Evolutionary conservation across 225 moss, liverwort and hornwort species (phyloP).

Genomic region (Pseudoscleropodium purum): DNA sequence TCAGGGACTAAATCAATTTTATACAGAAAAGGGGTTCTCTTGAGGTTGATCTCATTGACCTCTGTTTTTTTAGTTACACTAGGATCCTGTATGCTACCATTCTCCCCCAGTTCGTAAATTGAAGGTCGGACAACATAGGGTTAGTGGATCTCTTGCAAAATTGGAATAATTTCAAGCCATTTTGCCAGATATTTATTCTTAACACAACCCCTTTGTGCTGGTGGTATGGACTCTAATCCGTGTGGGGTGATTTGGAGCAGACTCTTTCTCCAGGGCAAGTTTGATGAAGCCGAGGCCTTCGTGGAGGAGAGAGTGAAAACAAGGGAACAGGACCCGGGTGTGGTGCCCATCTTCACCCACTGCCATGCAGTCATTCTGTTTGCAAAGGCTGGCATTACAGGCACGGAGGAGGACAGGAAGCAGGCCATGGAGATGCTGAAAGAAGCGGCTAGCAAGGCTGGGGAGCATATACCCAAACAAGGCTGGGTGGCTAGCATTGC

Average conservation of each 20-base stretch:
- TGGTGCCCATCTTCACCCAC: constrained; percentile 88
- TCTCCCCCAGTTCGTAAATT: background rate
- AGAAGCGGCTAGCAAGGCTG: constrained; percentile 64
- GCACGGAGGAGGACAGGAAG: constrained; percentile 84
- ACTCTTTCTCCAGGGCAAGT: constrained; percentile 82
- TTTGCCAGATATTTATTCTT: background rate
- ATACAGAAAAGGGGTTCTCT: background rate
- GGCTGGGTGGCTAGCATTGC: constrained; percentile 86
- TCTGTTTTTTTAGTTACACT: background rate
- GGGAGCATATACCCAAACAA: constrained; percentile 82
- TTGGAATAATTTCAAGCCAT: background rate
- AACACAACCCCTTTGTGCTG: background rate
- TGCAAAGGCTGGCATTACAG: constrained; percentile 87
- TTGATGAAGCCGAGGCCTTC: constrained; percentile 83
- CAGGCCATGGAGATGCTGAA: constrained; percentile 77
- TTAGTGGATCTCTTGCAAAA: background rate
- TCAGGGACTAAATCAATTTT: background rate
- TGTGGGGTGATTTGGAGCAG: constrained; percentile 19
- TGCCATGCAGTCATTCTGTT: constrained; percentile 93
- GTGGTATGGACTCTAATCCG: background rate
- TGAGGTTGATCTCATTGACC: background rate
- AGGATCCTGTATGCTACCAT: background rate
- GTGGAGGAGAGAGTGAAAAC: constrained; percentile 53
- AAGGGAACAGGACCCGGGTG: constrained; percentile 41
- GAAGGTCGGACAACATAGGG: background rate